These are phyloP conservation scores for Talaromyces verruculosus DNA, from an alignment of 2,329 filamentous ascomycete species.

Conservation along the genomic window DNA sequence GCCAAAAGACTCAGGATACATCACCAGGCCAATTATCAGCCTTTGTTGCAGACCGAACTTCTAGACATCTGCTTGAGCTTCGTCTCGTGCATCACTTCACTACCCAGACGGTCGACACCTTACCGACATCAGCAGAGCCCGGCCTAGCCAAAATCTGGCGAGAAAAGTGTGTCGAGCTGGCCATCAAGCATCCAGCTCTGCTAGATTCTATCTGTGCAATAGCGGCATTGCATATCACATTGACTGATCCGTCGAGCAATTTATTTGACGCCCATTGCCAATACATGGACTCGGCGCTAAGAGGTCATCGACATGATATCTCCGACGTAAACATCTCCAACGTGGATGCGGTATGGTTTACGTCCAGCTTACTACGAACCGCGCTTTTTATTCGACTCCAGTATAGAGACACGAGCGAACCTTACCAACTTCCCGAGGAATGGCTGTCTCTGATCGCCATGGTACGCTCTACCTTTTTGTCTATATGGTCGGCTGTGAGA, in stretches of 20 bases:
- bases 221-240: conserved; percentile 15
- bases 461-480: conserved; percentile 4
- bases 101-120: conserved; percentile 12
- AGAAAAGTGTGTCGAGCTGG: conserved; percentile 2
- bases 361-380: conserved; percentile 18
- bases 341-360: conserved; percentile 19
- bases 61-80: conserved; percentile 23
- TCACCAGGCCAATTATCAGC: background rate
- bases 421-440: conserved; percentile 15
- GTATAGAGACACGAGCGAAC: conserved; percentile 8
- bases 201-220: conserved; percentile 17
- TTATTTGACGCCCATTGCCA: conserved; percentile 12
- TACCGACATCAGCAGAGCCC: conserved; percentile 16
- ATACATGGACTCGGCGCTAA: conserved; percentile 17
- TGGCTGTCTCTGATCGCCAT: conserved; percentile 14
- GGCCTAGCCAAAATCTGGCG: conserved; percentile 15
- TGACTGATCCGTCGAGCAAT: conserved; percentile 12
- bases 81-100: conserved; percentile 18
- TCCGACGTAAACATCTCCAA: conserved; percentile 9
- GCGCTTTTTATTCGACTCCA: conserved; percentile 15
- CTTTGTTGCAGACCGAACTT: background rate
- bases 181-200: conserved; percentile 12
- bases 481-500: conserved; percentile 5
- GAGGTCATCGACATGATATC: conserved; percentile 18
- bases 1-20: background rate